Percentiles rank a stretch among this genome's conserved stretches.
Evolutionary conservation across 2,329 filamentous ascomycete genomes (phyloP).

Genomic region (Pseudogymnoascus sp.): DNA sequence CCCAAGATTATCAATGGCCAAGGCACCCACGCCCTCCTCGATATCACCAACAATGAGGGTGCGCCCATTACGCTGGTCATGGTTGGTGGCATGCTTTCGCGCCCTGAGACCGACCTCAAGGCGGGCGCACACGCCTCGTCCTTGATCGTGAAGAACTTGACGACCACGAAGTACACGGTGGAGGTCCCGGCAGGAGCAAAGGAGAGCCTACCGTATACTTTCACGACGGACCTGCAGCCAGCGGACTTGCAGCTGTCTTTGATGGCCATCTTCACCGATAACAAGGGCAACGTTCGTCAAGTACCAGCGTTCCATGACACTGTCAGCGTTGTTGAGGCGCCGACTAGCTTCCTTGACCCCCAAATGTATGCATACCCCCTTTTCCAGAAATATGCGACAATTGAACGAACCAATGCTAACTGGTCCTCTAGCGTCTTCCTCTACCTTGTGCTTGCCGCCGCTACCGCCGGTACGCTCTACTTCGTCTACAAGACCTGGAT

Average conservation of each 20-base stretch:
- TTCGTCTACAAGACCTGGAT: constrained; percentile 99
- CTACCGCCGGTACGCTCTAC: constrained; percentile 75
- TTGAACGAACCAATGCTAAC: constrained; percentile 19
- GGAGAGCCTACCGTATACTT: constrained; percentile 72
- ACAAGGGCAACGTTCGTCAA: constrained; percentile 64
- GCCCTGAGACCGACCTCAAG: constrained; percentile 34
- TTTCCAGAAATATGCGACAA: constrained; percentile 10
- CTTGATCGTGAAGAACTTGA: constrained; percentile 76
- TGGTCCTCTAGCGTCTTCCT: constrained; percentile 72
- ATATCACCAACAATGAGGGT: constrained; percentile 77
- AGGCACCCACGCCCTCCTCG: constrained; percentile 73
- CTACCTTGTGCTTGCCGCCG: constrained; percentile 78
- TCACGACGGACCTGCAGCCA: constrained; percentile 85
- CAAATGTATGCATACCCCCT: constrained; percentile 65
- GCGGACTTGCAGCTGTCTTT: constrained; percentile 79
- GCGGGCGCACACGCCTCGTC: constrained; percentile 40
- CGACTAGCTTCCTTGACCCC: constrained; percentile 86
- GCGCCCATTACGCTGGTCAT: constrained; percentile 67
- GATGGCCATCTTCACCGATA: constrained; percentile 63
- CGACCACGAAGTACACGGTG: constrained; percentile 64
- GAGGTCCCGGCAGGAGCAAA: constrained; percentile 69
- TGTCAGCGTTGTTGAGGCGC: constrained; percentile 81
- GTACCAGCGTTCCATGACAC: constrained; percentile 73
- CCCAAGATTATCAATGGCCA: constrained; percentile 93
- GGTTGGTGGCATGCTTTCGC: constrained; percentile 65